Evolutionary conservation across 768 basidiomycete genomes (phyloP).

Genomic region (Podaxis rugospora): DNA sequence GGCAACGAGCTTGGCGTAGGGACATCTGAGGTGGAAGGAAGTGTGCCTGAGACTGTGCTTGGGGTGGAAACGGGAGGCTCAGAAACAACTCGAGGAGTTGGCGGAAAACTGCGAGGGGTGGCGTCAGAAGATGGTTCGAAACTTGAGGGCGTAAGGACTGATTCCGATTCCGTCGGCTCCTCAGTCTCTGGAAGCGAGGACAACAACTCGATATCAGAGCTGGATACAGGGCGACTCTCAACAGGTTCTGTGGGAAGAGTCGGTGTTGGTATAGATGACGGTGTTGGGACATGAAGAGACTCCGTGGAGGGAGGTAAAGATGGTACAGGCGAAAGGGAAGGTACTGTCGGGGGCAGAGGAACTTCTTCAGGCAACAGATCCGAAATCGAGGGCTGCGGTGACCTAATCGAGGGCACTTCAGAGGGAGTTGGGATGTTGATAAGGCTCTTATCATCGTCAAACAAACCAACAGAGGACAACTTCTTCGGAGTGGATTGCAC

Average conservation of each 20-base stretch:
- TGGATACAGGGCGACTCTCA: background rate
- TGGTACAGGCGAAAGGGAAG: conserved; percentile 13
- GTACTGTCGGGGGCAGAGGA: conserved; percentile 19
- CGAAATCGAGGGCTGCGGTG: conserved; percentile 24
- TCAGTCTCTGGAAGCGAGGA: conserved; percentile 12
- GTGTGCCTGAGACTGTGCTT: conserved; percentile 16
- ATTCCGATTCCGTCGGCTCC: background rate
- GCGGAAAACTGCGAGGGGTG: background rate
- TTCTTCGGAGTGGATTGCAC: conserved; percentile 6
- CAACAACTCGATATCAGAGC: conserved; percentile 6
- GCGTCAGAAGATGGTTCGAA: conserved; percentile 1
- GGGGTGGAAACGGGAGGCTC: conserved; percentile 17
- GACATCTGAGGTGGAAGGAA: conserved; percentile 16
- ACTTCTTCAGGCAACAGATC: conserved; percentile 24
- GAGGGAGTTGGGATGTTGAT: conserved; percentile 22
- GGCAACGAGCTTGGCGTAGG: conserved; percentile 17
- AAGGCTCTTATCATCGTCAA: conserved; percentile 13
- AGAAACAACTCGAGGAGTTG: background rate
- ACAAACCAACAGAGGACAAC: conserved; percentile 3
- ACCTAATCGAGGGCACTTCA: conserved; percentile 23
- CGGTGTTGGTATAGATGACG: conserved; percentile 26
- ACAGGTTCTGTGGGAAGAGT: conserved; percentile 9
- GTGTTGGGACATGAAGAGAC: conserved; percentile 33
- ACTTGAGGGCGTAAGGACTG: conserved; percentile 1
- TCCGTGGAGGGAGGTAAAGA: conserved; percentile 26